Evolutionary conservation across 495 filamentous ascomycete species (phyloP), one percentile per base, ranked within the genome.

Genomic region (Aspergillus hancockii): DNA sequence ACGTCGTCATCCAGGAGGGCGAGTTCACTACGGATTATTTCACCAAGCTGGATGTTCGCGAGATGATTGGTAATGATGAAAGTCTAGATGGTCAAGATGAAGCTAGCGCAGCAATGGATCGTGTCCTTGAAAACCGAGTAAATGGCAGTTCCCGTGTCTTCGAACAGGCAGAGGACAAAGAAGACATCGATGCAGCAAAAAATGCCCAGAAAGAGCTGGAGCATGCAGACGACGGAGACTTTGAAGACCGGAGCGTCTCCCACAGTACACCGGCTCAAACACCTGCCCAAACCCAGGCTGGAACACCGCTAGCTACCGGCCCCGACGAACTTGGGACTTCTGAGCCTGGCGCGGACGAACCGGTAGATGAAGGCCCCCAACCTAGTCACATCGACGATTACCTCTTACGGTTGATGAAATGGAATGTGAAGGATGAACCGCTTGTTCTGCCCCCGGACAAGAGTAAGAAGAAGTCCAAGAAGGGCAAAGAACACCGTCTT

Each of bases 1-100:
- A 98, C 65, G 90, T 98, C 25, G 92, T 99, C 56, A 99, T 99
- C 64, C 95, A 99, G 70, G 93, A 97, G 71, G 95, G 95, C 50
- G 92, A 93, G 64, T 99, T 99, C 74, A 99, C 92, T 1, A 99
- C 95, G 0, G 95, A 98, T 71, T 93, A 96, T 75, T 94, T 97
- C 78, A 91, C 91, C 67, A 92, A 91, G 67, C 76, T 92, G 47
- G 61, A 73, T 18, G 85, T 87, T 49, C 82, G 85, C 49, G 90
- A 90, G 54, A 85, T 91, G 64, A 80, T 90, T 43, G 85, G 83
- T 58, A 80, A 80, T 52, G 83, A 83, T 32, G 84, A 83, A 30
- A 73, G 77, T 30, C 78, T 82, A 2, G 79, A 80, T 46, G 74
- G 75, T 0, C 79, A 81, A 13, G 88, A 90, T 59, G 86, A 85